A percentile compares a stretch with the other conserved stretches of the same genome.
Evolutionary conservation across 1,284 basidiomycete genomes (phyloP).

Genomic region (Violaceomyces palustris): DNA sequence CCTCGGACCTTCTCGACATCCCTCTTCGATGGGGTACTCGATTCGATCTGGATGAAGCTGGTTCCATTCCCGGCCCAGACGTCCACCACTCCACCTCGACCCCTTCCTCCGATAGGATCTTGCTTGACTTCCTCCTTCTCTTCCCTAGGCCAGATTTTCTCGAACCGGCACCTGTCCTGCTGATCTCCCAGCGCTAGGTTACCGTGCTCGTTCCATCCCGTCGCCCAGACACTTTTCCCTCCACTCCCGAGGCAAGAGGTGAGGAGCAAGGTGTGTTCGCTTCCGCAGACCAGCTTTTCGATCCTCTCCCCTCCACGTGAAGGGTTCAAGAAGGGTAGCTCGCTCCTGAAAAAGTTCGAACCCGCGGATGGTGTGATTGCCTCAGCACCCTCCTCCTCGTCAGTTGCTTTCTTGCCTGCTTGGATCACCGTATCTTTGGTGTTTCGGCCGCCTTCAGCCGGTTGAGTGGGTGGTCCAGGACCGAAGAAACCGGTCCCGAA

Average conservation of each 20-base stretch:
- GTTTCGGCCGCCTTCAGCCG: background rate
- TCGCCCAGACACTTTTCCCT: slow-evolving; percentile 27
- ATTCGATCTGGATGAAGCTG: slow-evolving; percentile 20
- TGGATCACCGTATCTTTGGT: too few relatives aligned
- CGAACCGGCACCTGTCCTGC: slow-evolving; percentile 11
- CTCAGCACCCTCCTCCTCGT: background rate
- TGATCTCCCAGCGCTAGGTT: slow-evolving; percentile 31
- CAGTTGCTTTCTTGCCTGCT: background rate
- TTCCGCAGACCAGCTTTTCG: slow-evolving; percentile 22
- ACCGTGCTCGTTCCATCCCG: slow-evolving; percentile 36
- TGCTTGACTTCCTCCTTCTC: slow-evolving; percentile 10
- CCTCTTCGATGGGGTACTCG: slow-evolving; percentile 1
- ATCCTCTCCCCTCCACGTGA: too few relatives aligned
- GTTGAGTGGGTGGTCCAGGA: background rate
- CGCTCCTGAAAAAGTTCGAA: too few relatives aligned
- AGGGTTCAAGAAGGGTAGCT: too few relatives aligned
- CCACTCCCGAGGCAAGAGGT: too few relatives aligned
- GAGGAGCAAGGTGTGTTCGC: slow-evolving; percentile 25
- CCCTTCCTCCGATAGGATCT: background rate
- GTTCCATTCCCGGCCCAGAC: slow-evolving; percentile 29
- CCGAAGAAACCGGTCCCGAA: slow-evolving; percentile 6
- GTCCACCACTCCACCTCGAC: slow-evolving; percentile 1
- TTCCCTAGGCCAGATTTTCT: slow-evolving; percentile 9
- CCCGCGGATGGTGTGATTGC: slow-evolving; percentile 3
- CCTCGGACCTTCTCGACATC: slow-evolving; percentile 1